Percentiles rank a stretch among this genome's conserved stretches.
phyloP scores from a whole-genome alignment of 192 early-diverging fungal genomes.

The Coemansia sp. region DNA sequence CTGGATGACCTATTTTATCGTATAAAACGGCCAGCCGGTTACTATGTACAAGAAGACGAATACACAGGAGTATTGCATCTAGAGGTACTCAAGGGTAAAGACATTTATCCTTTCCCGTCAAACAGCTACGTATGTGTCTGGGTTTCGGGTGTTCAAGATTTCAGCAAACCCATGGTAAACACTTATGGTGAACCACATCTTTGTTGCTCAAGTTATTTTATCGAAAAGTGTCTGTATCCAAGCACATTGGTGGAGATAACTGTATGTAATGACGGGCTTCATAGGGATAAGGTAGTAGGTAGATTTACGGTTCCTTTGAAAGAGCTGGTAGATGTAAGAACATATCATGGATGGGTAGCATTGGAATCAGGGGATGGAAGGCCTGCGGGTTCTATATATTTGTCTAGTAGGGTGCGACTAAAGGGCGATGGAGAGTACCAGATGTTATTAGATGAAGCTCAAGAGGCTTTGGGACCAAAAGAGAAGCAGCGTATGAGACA shows the following conservation, averaged over 20 bases:
- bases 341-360: constrained; percentile 32
- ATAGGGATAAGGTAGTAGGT: constrained; percentile 21
- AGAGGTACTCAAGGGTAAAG: constrained; percentile 27
- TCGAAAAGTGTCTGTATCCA: constrained; percentile 2
- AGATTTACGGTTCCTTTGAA: constrained; percentile 24
- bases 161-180: constrained; percentile 13
- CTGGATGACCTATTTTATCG: constrained; percentile 18
- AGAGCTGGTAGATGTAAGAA: constrained; percentile 31
- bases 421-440: constrained; percentile 4
- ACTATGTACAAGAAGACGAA: constrained; percentile 4
- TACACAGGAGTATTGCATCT: constrained; percentile 10
- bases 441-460: neutral
- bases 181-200: constrained; percentile 22
- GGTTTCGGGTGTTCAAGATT: constrained; percentile 4
- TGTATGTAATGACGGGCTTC: constrained; percentile 18
- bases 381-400: constrained; percentile 25
- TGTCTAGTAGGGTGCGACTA: constrained; percentile 15
- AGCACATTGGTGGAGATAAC: constrained; percentile 31
- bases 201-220: constrained; percentile 26
- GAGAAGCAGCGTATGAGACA: constrained; percentile 11
- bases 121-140: constrained; percentile 16
- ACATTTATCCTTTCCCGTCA: constrained; percentile 1
- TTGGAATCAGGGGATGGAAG: constrained; percentile 4
- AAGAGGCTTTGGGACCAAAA: neutral
- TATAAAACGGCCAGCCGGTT: constrained; percentile 18